Conservation (phyloP, 495 filamentous ascomycete genomes). For the Durotheca rogersii region DNA sequence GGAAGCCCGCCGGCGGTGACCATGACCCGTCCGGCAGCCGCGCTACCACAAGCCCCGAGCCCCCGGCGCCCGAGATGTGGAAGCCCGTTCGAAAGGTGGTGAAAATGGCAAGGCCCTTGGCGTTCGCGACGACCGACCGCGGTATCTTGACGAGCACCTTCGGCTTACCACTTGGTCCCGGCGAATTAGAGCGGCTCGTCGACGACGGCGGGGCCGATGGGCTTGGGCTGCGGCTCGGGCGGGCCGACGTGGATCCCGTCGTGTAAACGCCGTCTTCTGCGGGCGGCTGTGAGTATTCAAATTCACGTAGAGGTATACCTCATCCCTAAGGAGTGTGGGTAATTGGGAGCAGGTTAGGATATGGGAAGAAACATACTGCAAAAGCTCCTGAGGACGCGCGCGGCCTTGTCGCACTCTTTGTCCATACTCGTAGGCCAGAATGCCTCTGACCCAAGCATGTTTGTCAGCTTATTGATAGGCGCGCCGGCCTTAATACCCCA, state of each 20-base stretch:
- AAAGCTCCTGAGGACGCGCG: slow-evolving; percentile 75
- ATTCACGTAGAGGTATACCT: too few relatives aligned
- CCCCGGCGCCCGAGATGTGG: slow-evolving; percentile 77
- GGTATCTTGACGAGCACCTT: slow-evolving; percentile 69
- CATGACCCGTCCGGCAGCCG: slow-evolving; percentile 69
- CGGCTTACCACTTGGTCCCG: slow-evolving; percentile 15
- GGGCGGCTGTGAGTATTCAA: slow-evolving; percentile 12
- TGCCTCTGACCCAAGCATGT: slow-evolving; percentile 72
- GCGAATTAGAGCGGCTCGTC: background rate
- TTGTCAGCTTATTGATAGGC: slow-evolving; percentile 73
- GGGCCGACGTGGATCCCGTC: slow-evolving; percentile 5
- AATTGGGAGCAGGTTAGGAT: too few relatives aligned
- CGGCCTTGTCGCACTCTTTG: slow-evolving; percentile 80
- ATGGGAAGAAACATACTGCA: slow-evolving; percentile 54
- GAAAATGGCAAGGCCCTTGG: slow-evolving; percentile 79
- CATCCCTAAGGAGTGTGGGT: background rate
- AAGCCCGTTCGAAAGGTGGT: slow-evolving; percentile 80
- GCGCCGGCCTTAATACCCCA: slow-evolving; percentile 46
- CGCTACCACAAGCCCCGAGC: slow-evolving; percentile 70
- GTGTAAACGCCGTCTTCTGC: slow-evolving; percentile 50
- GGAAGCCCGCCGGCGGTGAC: slow-evolving; percentile 78
- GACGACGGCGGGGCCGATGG: slow-evolving; percentile 1
- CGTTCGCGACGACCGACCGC: slow-evolving; percentile 63
- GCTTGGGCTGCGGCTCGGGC: background rate
- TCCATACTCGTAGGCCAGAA: slow-evolving; percentile 82